Evolutionary conservation across 805 yeast genomes (phyloP), one percentile per base, ranked within the genome.

Genomic region (Zygosaccharomyces gambellarensis): DNA sequence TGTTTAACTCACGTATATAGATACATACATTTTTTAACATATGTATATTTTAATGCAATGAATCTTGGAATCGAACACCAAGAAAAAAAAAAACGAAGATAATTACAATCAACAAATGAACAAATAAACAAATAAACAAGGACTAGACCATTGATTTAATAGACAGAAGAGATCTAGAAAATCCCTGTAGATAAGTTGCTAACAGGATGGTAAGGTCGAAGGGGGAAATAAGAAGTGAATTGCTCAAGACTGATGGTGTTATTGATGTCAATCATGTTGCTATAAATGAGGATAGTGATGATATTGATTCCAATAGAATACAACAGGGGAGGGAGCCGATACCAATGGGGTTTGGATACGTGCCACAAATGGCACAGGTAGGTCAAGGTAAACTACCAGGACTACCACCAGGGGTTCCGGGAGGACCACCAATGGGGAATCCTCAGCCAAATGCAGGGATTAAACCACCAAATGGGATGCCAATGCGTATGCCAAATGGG

Each of bases 221-320:
- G 36, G 45, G 45, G 38, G 27, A 25, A 40, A 47, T 69, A 49
- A 55, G 76, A 51, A 71, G 63, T 47, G 71, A 71, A 51, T 61
- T 73, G 14, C 52, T 76, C 27, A 69, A 65, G 31, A 62, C 55
- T 42, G 73, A 72, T 23, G 59, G 71, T 12, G 81, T 65, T 29
- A 62, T 55, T 42, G 73, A 72, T 23, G 59, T 71, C 9, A 81
- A 79, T 0, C 65, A 59, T 51, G 76, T 78, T 28, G 80, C 77
- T 51, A 64, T 78, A 11, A 52, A 71, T 12, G 55, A 73, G 12
- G 81, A 78, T 53, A 61, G 29, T 30, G 38, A 34, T 17, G 38
- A 14, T 34, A 34, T 34, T 14, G 38, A 34, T 14, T 19, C 19
- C 14, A 10, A 34, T 14, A 34, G 22, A 31, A 36, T 11, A n/a